Percentiles rank a stretch among this genome's conserved stretches.
These are phyloP conservation scores for Aspergillus taichungensis DNA, from an alignment of 495 filamentous ascomycete species.

Conservation along the genomic window DNA sequence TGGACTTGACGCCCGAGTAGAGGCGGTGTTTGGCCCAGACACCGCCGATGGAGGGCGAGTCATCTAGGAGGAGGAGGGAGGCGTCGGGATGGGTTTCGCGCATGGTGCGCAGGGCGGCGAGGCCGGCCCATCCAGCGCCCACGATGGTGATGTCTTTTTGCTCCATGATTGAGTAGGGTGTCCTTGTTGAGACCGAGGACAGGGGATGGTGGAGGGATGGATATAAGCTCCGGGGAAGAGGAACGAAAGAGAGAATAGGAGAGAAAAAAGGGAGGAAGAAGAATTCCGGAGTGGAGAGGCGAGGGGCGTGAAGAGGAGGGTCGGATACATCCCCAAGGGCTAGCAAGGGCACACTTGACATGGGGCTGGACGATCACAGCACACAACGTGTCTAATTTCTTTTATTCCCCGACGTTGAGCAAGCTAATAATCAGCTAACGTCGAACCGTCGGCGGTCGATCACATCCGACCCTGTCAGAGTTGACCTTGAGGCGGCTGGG, in stretches of 20 bases:
- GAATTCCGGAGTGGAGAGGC: too few relatives aligned
- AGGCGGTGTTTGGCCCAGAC: slow-evolving; percentile 58
- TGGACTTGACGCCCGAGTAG: slow-evolving; percentile 60
- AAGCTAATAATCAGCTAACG: too few relatives aligned
- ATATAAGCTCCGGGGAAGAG: slow-evolving; percentile 8
- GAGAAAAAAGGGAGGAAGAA: background rate
- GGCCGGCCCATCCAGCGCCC: slow-evolving; percentile 45
- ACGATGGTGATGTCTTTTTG: background rate
- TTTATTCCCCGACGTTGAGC: too few relatives aligned
- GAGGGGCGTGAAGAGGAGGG: too few relatives aligned
- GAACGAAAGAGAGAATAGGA: slow-evolving; percentile 6
- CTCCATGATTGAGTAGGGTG: background rate
- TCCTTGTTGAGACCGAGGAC: background rate
- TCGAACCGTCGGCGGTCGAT: too few relatives aligned
- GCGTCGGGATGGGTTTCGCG: slow-evolving; percentile 43
- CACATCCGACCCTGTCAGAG: too few relatives aligned
- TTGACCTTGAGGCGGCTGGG: too few relatives aligned
- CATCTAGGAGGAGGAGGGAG: slow-evolving; percentile 45
- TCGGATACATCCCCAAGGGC: too few relatives aligned
- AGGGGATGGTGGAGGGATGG: background rate
- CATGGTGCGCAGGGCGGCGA: slow-evolving; percentile 54
- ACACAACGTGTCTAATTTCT: too few relatives aligned
- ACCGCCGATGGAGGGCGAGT: slow-evolving; percentile 52
- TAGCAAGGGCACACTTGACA: too few relatives aligned
- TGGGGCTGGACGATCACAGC: too few relatives aligned